phyloP scores from a whole-genome alignment of 31 red algal species.

The Asparagopsis taxiformis region DNA sequence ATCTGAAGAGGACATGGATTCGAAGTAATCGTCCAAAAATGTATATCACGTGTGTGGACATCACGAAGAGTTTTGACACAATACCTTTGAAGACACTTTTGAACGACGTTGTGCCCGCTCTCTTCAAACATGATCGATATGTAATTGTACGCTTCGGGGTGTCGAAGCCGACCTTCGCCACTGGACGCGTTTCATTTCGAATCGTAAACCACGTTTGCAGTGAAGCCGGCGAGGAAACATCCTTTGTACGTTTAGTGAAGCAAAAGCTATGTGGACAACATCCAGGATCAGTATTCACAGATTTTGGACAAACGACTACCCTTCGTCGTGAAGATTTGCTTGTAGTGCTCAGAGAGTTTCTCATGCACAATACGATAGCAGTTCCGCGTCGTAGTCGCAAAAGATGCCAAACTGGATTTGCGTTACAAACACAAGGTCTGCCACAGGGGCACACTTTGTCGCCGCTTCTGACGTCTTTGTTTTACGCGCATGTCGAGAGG shows the following conservation, averaged over 20 bases:
- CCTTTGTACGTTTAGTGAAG: slow-evolving; percentile 29
- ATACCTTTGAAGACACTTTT: slow-evolving; percentile 53
- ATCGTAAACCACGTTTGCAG: slow-evolving; percentile 39
- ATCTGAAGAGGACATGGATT: slow-evolving; percentile 27
- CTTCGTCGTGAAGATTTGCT: slow-evolving; percentile 16
- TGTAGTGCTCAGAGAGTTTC: slow-evolving; percentile 30
- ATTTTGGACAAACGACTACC: slow-evolving; percentile 28
- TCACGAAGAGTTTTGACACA: slow-evolving; percentile 75
- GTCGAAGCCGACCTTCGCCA: slow-evolving; percentile 2
- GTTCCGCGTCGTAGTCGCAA: slow-evolving; percentile 21
- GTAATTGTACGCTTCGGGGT: slow-evolving; percentile 33
- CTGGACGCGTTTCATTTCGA: slow-evolving; percentile 1
- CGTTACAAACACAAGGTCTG: slow-evolving; percentile 55
- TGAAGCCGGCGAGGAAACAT: slow-evolving; percentile 60
- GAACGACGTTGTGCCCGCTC: slow-evolving; percentile 55
- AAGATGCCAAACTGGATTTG: slow-evolving; percentile 44
- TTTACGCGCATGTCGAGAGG: slow-evolving; percentile 65
- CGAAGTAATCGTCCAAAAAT: slow-evolving; percentile 25
- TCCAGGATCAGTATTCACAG: slow-evolving; percentile 46
- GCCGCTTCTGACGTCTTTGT: slow-evolving; percentile 64
- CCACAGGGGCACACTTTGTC: slow-evolving; percentile 69
- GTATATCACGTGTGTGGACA: slow-evolving; percentile 50
- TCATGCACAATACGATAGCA: slow-evolving; percentile 42
- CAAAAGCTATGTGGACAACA: slow-evolving; percentile 22
- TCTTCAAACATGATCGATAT: slow-evolving; percentile 43